Evolutionary conservation across 257 asterid genomes (phyloP).

Genomic region (Cordia subcordata): DNA sequence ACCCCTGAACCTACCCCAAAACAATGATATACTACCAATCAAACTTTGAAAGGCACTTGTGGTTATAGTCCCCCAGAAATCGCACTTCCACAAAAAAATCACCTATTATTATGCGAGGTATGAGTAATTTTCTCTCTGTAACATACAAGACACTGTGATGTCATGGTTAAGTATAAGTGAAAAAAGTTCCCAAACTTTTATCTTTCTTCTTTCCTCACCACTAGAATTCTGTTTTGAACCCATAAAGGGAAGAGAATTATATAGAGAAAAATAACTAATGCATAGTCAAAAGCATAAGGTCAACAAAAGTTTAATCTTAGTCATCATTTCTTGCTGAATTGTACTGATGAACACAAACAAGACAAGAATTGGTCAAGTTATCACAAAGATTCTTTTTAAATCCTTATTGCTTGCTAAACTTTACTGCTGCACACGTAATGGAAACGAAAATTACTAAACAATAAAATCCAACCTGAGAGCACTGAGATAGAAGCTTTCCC

Average conservation of each 20-base stretch:
- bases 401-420: not conserved
- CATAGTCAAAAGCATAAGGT: not conserved
- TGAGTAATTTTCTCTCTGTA: too few relatives aligned
- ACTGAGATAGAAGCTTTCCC: conserved; percentile 85
- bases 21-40: too few relatives aligned
- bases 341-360: not conserved
- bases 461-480: conserved; percentile 45
- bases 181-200: not conserved
- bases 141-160: too few relatives aligned
- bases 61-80: too few relatives aligned
- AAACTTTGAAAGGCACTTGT: too few relatives aligned
- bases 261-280: too few relatives aligned
- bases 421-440: not conserved
- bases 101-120: too few relatives aligned
- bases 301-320: not conserved
- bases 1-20: too few relatives aligned
- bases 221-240: too few relatives aligned
- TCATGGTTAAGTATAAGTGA: not conserved
- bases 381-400: not conserved
- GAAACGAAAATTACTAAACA: conserved; percentile 1
- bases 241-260: too few relatives aligned
- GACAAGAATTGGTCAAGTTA: not conserved
- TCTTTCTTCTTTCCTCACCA: conserved; percentile 1
- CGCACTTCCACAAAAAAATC: too few relatives aligned
- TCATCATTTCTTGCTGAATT: not conserved